phyloP scores from a whole-genome alignment of 208 protist species.

The Acanthamoeba comandoni region DNA sequence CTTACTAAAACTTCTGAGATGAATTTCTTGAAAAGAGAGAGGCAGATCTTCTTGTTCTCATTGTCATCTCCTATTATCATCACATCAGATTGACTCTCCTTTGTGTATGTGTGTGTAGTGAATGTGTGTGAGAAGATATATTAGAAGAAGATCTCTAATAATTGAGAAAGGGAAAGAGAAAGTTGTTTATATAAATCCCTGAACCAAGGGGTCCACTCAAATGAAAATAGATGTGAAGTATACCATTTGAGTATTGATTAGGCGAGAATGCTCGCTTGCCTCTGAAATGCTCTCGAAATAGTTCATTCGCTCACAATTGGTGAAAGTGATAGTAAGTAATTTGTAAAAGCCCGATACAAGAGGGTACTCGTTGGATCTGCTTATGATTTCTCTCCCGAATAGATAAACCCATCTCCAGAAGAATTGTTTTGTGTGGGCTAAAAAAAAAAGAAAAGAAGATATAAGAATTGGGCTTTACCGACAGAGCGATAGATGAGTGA shows the following conservation, averaged over 20 bases:
- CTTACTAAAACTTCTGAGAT: constrained; percentile 56
- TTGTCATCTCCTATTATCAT: constrained; percentile 41
- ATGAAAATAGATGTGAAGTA: neutral
- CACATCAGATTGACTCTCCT: constrained; percentile 31
- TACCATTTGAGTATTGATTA: constrained; percentile 27
- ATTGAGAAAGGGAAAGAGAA: neutral
- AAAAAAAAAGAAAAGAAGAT: too few species aligned
- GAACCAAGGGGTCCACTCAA: neutral
- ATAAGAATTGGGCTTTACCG: neutral
- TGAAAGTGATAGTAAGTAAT: constrained; percentile 77
- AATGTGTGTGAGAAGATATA: neutral
- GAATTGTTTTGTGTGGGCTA: constrained; percentile 13
- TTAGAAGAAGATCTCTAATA: neutral
- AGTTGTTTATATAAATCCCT: neutral
- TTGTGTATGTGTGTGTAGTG: too few species aligned
- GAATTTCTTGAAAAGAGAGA: constrained; percentile 75
- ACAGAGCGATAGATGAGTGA: neutral
- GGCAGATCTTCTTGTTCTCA: constrained; percentile 57
- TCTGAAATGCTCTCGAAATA: constrained; percentile 78
- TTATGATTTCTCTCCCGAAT: constrained; percentile 80
- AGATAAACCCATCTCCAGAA: constrained; percentile 80
- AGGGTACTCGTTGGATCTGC: constrained; percentile 77
- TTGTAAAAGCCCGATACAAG: constrained; percentile 81
- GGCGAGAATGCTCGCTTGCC: neutral
- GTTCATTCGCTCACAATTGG: constrained; percentile 71